These are phyloP conservation scores for Gracilaria caudata DNA, from an alignment of 23 red algal genomes.

Conservation along the genomic window DNA sequence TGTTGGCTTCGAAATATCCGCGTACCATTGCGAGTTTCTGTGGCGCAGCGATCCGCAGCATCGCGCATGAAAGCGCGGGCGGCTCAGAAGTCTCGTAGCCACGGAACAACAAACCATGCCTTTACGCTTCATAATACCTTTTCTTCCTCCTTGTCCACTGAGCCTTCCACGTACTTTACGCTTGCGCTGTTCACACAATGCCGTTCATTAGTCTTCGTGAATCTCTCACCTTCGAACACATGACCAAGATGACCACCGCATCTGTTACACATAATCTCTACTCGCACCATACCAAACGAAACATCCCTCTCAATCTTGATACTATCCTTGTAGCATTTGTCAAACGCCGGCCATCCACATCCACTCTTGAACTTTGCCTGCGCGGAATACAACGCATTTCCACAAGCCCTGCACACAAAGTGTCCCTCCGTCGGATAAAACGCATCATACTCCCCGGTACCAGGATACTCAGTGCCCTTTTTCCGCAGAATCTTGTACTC, in stretches of 20 bases:
- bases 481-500: slow-evolving; percentile 82
- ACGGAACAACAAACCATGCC: neutral
- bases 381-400: slow-evolving; percentile 83
- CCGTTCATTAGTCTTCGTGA: slow-evolving; percentile 84
- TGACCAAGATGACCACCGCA: slow-evolving; percentile 83
- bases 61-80: too few relatives aligned
- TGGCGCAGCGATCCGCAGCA: neutral
- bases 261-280: slow-evolving; percentile 78
- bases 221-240: slow-evolving; percentile 87
- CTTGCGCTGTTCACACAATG: slow-evolving; percentile 96
- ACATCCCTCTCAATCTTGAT: slow-evolving; percentile 57
- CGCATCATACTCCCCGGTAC: slow-evolving; percentile 84
- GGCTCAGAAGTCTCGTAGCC: too few relatives aligned
- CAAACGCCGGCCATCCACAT: slow-evolving; percentile 97
- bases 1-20: neutral
- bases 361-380: slow-evolving; percentile 93
- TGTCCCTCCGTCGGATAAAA: slow-evolving; percentile 82
- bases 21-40: too few relatives aligned
- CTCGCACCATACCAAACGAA: slow-evolving; percentile 72
- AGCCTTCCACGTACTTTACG: slow-evolving; percentile 35
- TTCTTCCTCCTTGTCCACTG: slow-evolving; percentile 34
- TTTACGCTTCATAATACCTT: slow-evolving; percentile 42
- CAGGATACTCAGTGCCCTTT: slow-evolving; percentile 89
- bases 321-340: slow-evolving; percentile 74
- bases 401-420: slow-evolving; percentile 89